These are phyloP conservation scores for Suillus alpinus DNA, from an alignment of 768 basidiomycete genomes.

Conservation along the genomic window DNA sequence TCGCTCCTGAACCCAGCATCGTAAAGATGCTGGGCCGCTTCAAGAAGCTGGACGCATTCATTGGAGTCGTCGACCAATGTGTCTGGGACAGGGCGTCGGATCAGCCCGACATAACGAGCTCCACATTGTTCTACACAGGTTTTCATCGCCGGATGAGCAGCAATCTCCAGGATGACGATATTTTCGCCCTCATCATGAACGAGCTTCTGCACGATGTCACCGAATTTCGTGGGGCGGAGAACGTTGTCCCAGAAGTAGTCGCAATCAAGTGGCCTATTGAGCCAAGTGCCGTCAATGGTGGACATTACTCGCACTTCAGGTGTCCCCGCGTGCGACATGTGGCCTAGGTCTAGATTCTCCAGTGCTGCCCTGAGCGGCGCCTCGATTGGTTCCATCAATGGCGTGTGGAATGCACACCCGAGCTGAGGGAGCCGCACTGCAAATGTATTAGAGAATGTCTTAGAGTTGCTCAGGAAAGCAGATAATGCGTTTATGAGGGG, in stretches of 20 bases:
- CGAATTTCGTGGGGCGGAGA: constrained; percentile 33
- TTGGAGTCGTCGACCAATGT: background rate
- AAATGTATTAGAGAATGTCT: constrained; percentile 27
- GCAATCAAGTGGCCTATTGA: constrained; percentile 22
- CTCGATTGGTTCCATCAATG: constrained; percentile 34
- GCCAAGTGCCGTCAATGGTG: constrained; percentile 32
- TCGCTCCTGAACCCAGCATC: background rate
- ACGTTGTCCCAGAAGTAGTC: constrained; percentile 37
- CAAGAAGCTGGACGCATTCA: background rate
- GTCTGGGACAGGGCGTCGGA: constrained; percentile 29
- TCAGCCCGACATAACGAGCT: constrained; percentile 25
- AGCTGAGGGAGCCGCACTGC: constrained; percentile 22
- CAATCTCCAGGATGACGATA: constrained; percentile 29
- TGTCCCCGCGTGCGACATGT: background rate
- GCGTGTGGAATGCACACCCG: constrained; percentile 33
- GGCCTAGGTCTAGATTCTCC: background rate
- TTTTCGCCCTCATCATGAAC: constrained; percentile 27
- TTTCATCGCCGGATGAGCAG: constrained; percentile 35
- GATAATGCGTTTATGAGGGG: constrained; percentile 32
- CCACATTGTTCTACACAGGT: constrained; percentile 33
- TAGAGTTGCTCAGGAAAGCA: constrained; percentile 22
- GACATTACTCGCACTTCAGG: constrained; percentile 31
- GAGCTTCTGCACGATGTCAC: constrained; percentile 30
- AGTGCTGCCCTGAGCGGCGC: constrained; percentile 25
- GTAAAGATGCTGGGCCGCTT: background rate